A percentile compares a stretch with the other conserved stretches of the same genome.
phyloP scores from a whole-genome alignment of 2,329 filamentous ascomycete species.

The Neonectria punicea region DNA sequence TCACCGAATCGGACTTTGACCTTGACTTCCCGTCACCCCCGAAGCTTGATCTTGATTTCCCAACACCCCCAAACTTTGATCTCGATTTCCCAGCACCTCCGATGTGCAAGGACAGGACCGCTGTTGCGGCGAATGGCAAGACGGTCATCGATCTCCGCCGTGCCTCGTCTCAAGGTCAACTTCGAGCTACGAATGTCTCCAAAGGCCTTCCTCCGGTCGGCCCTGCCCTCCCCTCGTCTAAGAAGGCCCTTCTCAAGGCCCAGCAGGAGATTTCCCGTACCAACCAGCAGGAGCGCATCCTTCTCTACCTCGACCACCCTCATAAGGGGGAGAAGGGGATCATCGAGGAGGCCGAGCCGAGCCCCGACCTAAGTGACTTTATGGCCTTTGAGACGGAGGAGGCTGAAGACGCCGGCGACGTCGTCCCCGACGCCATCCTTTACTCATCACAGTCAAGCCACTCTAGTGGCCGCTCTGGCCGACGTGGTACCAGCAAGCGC shows the following conservation, averaged over 20 bases:
- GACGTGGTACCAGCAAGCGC: slow-evolving; percentile 25
- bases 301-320: slow-evolving; percentile 46
- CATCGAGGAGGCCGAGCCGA: slow-evolving; percentile 46
- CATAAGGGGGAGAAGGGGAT: slow-evolving; percentile 31
- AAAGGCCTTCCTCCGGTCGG: neutral
- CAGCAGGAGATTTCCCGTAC: slow-evolving; percentile 17
- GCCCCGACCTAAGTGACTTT: slow-evolving; percentile 53
- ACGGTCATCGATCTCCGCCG: slow-evolving; percentile 38
- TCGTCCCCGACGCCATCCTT: slow-evolving; percentile 30
- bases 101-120: slow-evolving; percentile 40
- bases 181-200: neutral
- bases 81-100: slow-evolving; percentile 51
- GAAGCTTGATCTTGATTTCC: neutral
- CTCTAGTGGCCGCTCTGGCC: slow-evolving; percentile 18
- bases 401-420: slow-evolving; percentile 31
- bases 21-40: slow-evolving; percentile 51
- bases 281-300: slow-evolving; percentile 40
- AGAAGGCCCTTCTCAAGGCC: slow-evolving; percentile 26
- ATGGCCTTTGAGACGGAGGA: slow-evolving; percentile 47
- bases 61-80: slow-evolving; percentile 35
- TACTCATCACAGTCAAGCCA: slow-evolving; percentile 32
- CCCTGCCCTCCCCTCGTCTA: slow-evolving; percentile 17
- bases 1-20: slow-evolving; percentile 46
- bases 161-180: slow-evolving; percentile 15
- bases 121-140: slow-evolving; percentile 38